phyloP scores from a whole-genome alignment of 2,329 filamentous ascomycete species.

The Diaporthe citriasiana region DNA sequence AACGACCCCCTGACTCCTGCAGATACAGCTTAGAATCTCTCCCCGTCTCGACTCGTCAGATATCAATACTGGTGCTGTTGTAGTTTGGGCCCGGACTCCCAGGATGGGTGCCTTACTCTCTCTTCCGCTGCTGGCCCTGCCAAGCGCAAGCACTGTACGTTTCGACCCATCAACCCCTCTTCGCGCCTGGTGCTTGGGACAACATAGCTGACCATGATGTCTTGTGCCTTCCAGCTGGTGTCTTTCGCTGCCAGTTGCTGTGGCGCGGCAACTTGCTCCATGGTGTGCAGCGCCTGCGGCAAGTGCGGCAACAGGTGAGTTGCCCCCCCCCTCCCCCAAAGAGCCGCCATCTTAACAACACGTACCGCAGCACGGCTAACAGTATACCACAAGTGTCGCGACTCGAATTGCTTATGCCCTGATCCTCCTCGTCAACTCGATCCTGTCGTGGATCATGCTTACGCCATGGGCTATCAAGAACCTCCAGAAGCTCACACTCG shows the following conservation, averaged over 20 bases:
- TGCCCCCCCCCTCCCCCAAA: background rate
- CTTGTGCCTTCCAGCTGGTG: conserved; percentile 68
- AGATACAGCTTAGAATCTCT: background rate
- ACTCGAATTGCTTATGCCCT: conserved; percentile 97
- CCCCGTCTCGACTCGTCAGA: background rate
- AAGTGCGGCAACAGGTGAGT: conserved; percentile 94
- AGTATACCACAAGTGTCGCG: conserved; percentile 75
- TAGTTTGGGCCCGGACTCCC: conserved; percentile 36
- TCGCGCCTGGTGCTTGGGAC: background rate
- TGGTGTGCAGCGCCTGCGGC: conserved; percentile 94
- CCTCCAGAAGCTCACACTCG: conserved; percentile 89
- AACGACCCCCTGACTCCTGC: too few relatives aligned
- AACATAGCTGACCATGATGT: conserved; percentile 2
- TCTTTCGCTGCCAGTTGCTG: conserved; percentile 92
- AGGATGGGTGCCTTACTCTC: conserved; percentile 93
- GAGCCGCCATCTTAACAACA: conserved; percentile 1
- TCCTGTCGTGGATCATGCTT: conserved; percentile 98
- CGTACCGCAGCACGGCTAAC: conserved; percentile 43
- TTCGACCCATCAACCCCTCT: background rate
- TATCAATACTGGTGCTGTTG: conserved; percentile 19
- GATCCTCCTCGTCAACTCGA: conserved; percentile 93
- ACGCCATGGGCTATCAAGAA: conserved; percentile 99
- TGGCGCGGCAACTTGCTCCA: conserved; percentile 95
- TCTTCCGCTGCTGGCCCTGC: conserved; percentile 88
- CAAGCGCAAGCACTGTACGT: conserved; percentile 85